Evolutionary conservation across 2,329 filamentous ascomycete species (phyloP), one percentile per base, ranked within the genome.

Genomic region (Coniochaeta ligniaria): DNA sequence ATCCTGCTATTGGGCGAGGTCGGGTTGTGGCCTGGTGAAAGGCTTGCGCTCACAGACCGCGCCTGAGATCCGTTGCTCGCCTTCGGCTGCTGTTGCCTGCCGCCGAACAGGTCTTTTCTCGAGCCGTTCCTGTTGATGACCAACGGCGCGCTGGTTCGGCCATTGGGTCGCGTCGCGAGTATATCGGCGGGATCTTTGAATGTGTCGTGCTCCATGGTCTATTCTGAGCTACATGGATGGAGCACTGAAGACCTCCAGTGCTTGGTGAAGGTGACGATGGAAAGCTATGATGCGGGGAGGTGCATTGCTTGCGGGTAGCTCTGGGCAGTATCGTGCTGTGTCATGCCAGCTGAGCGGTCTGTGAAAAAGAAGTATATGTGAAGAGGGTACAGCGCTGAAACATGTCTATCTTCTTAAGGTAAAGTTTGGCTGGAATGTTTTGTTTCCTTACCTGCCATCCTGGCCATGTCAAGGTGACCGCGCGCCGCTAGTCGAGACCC

Each of bases 51-150:
- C 16, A 60, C 60, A 11, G 70, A 67, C 45, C 64, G 68, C 26
- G 59, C 52, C n/a, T 62, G 61, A 56, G 60, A 58, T 31, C 50
- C 45, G 35, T 58, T 38, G 31, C 20, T 57, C n/a, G 54, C 20
- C 54, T 57, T 36, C 2, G 28, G 12, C 31, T 38, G 54, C 31
- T 36, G 54, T 35, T 35, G 26, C 28, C 54, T 24, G n/a, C 35
- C 54, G 22, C 54, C 54, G 60, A 79, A 80, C 16, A 80, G 65
- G 57, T 75, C 75, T 65, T 72, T 76, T 41, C 76, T 60, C 36
- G 60, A 71, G n/a, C 73, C 75, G 6, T 73, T 72, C 58, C 75
- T 71, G 65, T 72, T 75, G 58, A 79, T 75, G 8, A 72, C 64
- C 11, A 78, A 69, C 6, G 68, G 66, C 26, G 70, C 62, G n/a